Evolutionary conservation across 2,329 filamentous ascomycete genomes (phyloP), one percentile per base, ranked within the genome.

Genomic region (Paecilomyces dactylethromorphus): DNA sequence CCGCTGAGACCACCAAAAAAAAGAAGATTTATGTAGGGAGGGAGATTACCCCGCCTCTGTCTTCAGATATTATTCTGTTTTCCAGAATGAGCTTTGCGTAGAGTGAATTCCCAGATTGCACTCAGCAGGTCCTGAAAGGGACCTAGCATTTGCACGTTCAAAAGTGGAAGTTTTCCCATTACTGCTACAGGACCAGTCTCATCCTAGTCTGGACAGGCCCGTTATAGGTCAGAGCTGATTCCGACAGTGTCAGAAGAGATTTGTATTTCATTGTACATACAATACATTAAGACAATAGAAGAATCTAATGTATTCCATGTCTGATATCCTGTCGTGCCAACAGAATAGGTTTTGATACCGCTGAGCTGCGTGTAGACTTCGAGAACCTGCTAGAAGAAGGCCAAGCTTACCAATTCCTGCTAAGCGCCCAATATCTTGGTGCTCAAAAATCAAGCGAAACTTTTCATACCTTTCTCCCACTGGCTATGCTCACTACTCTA

Each of bases 221-320:
- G 3, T 15, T n/a, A 18, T 45, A 15, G 35, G 35, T n/a, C 7
- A 45, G 24, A 26, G 35, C 35, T 45, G 13, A 45, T 8, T n/a
- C 35, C 7, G 35, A n/a, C n/a, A n/a, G 18, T n/a, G 15, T 15
- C 35, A 45, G 8, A 45, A 15, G 15, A 18, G 35, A 45, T 45
- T 6, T 45, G 35, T 54, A 35, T 54, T 54, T 31, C 53, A 35
- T 21, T 31, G 18, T 54, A 35, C 21, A 21, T 18, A 18, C 63
- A 59, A 61, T 64, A 62, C 60, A 64, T 62, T 64, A 64, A 64
- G 65, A 63, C 63, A 62, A 65, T 63, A 32, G 53, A 54, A 32
- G n/a, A 31, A 32, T 54, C 33, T 62, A 60, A 64, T 61, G 63
- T 62, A 66, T 63, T 64, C 62, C 63, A 63, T 62, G 56, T 63